Evolutionary conservation across 2,329 filamentous ascomycete species (phyloP).

Genomic region (Diaporthe sp.): DNA sequence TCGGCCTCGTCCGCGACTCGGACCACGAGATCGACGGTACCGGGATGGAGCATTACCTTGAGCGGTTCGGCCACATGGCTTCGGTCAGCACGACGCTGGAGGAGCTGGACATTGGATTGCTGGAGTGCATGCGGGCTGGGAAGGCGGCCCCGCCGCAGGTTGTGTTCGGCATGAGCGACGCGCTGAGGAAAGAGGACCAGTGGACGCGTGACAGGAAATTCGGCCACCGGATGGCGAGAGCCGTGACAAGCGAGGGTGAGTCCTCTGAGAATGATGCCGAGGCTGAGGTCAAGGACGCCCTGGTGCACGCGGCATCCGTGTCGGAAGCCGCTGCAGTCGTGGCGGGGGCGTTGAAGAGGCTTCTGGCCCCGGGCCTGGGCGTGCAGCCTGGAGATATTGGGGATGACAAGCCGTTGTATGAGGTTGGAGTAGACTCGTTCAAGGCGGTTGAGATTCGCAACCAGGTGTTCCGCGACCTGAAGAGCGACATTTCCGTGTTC

Average conservation of each 20-base stretch:
- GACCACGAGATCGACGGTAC: constrained; percentile 15
- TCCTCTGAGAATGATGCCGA: not conserved
- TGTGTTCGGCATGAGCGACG: not conserved
- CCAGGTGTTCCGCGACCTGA: constrained; percentile 16
- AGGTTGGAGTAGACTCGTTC: constrained; percentile 33
- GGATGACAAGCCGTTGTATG: not conserved
- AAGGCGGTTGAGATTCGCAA: constrained; percentile 39
- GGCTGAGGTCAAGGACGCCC: not conserved
- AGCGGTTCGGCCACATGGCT: not conserved
- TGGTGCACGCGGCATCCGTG: not conserved
- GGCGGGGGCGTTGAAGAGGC: not conserved
- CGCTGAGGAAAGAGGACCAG: not conserved
- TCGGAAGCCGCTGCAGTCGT: not conserved
- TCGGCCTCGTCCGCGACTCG: constrained; percentile 9
- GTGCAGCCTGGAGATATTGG: not conserved
- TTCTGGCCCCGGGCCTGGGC: not conserved
- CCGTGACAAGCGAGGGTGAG: not conserved
- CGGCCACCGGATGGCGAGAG: not conserved
- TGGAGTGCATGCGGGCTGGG: constrained; percentile 3
- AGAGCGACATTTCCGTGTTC: constrained; percentile 38
- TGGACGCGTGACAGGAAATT: not conserved
- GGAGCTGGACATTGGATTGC: constrained; percentile 6
- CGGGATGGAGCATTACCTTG: not conserved
- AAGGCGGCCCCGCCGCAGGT: not conserved
- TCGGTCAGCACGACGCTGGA: not conserved